Percentiles rank a stretch among this genome's conserved stretches.
These are phyloP conservation scores for Cyclotella sp. DNA, from an alignment of 108 stramenopile genomes.

Conservation along the genomic window DNA sequence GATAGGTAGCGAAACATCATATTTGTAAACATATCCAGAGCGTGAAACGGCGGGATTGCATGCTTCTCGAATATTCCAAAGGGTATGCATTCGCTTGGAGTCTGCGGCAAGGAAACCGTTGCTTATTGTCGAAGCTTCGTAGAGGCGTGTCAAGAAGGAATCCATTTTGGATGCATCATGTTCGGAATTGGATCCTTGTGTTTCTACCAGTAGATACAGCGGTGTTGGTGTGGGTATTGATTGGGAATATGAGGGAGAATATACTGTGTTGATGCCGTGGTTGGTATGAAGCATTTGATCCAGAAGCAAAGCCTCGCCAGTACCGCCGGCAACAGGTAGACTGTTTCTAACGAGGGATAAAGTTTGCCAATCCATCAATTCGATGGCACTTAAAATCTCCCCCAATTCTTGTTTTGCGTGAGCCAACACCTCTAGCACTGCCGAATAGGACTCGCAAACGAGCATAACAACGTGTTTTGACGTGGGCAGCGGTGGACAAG, in stretches of 20 bases:
- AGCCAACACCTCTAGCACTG: conserved; percentile 63
- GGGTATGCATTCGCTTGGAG: conserved; percentile 66
- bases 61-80: conserved; percentile 82
- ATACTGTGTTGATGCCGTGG: background rate
- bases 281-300: conserved; percentile 9
- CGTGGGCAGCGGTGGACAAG: conserved; percentile 72
- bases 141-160: conserved; percentile 69
- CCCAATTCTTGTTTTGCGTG: conserved; percentile 75
- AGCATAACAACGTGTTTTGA: conserved; percentile 80
- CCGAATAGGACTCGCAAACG: conserved; percentile 70
- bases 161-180: conserved; percentile 91
- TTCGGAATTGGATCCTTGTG: conserved; percentile 79
- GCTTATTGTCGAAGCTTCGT: conserved; percentile 57
- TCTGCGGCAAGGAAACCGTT: conserved; percentile 91
- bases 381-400: conserved; percentile 92
- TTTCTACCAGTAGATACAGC: conserved; percentile 91
- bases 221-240: conserved; percentile 15
- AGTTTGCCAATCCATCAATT: conserved; percentile 86
- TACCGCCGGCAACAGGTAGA: conserved; percentile 3
- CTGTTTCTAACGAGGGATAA: conserved; percentile 58
- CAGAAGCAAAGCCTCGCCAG: background rate
- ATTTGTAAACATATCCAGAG: conserved; percentile 90
- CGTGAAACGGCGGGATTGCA: conserved; percentile 67
- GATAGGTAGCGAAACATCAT: conserved; percentile 91
- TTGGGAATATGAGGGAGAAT: background rate